Percentiles rank a stretch among this genome's conserved stretches.
Evolutionary conservation across 495 filamentous ascomycete species (phyloP).

Genomic region (Cercophora sp.): DNA sequence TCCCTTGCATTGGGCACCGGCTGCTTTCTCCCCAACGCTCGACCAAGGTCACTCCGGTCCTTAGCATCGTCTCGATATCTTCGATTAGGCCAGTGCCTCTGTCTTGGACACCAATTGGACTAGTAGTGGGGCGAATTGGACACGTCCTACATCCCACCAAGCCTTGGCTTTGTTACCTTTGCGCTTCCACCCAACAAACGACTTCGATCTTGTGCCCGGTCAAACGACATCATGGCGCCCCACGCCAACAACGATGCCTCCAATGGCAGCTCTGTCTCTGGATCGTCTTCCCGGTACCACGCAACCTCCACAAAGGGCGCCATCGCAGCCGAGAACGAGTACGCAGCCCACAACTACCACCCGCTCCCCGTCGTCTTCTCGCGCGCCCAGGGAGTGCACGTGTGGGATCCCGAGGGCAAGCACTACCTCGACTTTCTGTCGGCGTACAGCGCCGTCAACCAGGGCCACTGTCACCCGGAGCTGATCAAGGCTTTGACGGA

Average conservation of each 20-base stretch:
- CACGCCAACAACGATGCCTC: slow-evolving; percentile 45
- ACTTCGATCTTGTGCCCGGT: too few species aligned
- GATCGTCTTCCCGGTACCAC: slow-evolving; percentile 60
- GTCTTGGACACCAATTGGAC: not conserved
- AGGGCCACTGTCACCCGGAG: slow-evolving; percentile 97
- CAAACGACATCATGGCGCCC: slow-evolving; percentile 49
- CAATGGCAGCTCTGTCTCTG: slow-evolving; percentile 28
- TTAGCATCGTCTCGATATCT: too few species aligned
- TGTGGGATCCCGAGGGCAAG: slow-evolving; percentile 97
- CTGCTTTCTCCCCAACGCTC: not conserved
- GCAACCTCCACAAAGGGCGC: slow-evolving; percentile 73
- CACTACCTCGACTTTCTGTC: slow-evolving; percentile 98
- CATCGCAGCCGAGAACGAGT: slow-evolving; percentile 74
- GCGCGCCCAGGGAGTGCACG: slow-evolving; percentile 73
- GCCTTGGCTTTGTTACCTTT: too few species aligned
- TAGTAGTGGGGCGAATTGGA: slow-evolving; percentile 2
- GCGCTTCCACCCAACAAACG: too few species aligned
- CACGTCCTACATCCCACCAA: not conserved
- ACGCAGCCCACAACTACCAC: slow-evolving; percentile 98
- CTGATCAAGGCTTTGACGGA: slow-evolving; percentile 84
- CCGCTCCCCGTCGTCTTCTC: slow-evolving; percentile 91
- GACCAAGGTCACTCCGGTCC: not conserved
- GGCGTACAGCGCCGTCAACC: slow-evolving; percentile 97
- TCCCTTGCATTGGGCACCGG: not conserved
- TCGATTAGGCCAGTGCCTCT: not conserved